Evolutionary conservation across 305 asterid species (phyloP), one percentile per base, ranked within the genome.

Genomic region (Plantago coronopus): DNA sequence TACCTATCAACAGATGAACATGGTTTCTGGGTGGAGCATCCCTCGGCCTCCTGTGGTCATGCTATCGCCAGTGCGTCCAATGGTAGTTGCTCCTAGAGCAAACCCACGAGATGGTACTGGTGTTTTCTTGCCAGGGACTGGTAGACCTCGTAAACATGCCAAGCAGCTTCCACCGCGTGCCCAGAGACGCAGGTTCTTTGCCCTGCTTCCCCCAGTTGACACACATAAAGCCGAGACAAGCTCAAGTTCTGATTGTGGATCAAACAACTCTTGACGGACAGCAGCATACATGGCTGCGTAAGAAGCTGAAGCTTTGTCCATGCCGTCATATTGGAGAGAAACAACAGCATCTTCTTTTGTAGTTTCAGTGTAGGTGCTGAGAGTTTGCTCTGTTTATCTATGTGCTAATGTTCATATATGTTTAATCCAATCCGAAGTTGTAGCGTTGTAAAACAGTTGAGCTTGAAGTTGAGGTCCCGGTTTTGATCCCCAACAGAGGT

Each of bases 1-100:
- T 40, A 75, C 56, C 68, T 81, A 21, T 23, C 57, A 51, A 11
- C 57, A n/a, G 18, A 51, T 51, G 57, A 51, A 51, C 29, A 17
- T 23, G 38, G 29, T 51, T 34, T 34, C 57, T 51, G 40, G 40
- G 11, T 34, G 40, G 40, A 34, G 12, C 9, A 34, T 34, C 40
- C 40, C 40, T 34, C 7, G 40, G 40, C 40, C 40, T 7, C 12
- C 40, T 34, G 40, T 34, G 40, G 40, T 34, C 40, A 34, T 34
- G 40, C 40, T 34, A 34, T 34, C 40, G 12, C 40, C 40, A 34
- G 40, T 34, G 40, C 40, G 40, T 34, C 40, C 40, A 34, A 34
- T 34, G 40, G 12, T 34, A 34, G 9, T 34, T 0, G 40, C 40
- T 34, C 40, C 40, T 34, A 34, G 40, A 34, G 9, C 40, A 7